Base-by-base conservation (phyloP, 768 basidiomycete species). In the Lenzites betulinus region DNA sequence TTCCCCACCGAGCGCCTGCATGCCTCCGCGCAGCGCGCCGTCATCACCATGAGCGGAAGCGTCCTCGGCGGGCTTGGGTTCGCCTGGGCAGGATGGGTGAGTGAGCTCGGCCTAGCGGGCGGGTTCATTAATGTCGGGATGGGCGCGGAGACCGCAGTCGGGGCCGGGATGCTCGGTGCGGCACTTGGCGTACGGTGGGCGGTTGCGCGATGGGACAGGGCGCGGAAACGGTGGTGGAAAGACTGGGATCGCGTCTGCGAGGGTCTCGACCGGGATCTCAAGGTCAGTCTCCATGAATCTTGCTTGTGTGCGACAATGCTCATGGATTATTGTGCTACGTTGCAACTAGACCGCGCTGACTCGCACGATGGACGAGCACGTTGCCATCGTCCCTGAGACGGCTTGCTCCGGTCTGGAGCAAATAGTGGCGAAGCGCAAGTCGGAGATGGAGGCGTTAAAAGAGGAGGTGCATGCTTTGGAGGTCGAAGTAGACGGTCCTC, bases 181-280 rank as follows among this genome's bases (percentile, higher is more conserved):
- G 69, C 81, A 7, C 65, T 73, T 2, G 80, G 84, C 47, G 60
- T 89, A 42, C 76, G 88, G 42, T 89, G 87, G 86, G 82, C 81
- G 1, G 77, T 88, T 6, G 81, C 83, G 13, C 77, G 76, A 59
- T 92, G 89, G 88, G 88, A 90, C 58, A 82, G 78, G 64, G 83
- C 84, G 3, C 87, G 88, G 70, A 75, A 72, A 57, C 76, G 74
- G 60, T 93, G 89, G 89, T 81, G 82, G 82, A 78, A 81, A 54
- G 89, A 91, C 69, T 88, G 84, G 78, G 68, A 67, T 20, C 77
- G 90, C 50, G 77, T 90, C 3, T 81, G 83, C 7, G 77, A 85
- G 49, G 87, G 90, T 0, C 75, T 90, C 38, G 78, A 80, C 47
- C 77, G 89, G 46, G 89, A 92, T 71, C 72, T 90, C 22, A 77